A percentile compares a stretch with the other conserved stretches of the same genome.
Evolutionary conservation across 2,329 filamentous ascomycete species (phyloP).

Genomic region (Xylaria hypoxylon): DNA sequence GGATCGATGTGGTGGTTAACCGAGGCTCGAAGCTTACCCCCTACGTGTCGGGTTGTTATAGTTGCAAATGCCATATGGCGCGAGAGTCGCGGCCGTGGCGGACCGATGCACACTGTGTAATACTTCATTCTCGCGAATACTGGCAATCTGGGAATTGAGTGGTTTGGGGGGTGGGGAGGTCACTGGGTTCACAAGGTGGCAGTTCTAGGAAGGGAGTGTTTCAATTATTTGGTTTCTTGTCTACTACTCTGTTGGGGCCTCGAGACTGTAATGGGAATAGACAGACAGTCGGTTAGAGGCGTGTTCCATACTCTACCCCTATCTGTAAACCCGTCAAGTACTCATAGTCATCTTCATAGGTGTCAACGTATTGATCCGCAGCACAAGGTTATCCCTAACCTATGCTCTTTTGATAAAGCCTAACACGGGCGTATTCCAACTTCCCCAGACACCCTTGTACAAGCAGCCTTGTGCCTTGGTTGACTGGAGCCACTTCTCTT

Average conservation of each 20-base stretch:
- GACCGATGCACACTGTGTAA: constrained; percentile 4
- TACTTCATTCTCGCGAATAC: constrained; percentile 11
- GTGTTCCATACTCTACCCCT: constrained; percentile 37
- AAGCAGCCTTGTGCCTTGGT: constrained; percentile 20
- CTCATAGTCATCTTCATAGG: constrained; percentile 19
- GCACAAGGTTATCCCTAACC: constrained; percentile 20
- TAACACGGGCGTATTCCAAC: constrained; percentile 27
- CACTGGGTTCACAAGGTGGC: constrained; percentile 8
- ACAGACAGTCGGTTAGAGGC: constrained; percentile 30
- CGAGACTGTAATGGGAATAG: constrained; percentile 19
- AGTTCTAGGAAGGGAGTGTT: constrained; percentile 16
- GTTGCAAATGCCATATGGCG: constrained; percentile 7
- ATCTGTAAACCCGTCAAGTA: constrained; percentile 14
- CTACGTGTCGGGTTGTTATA: constrained; percentile 30
- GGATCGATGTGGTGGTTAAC: constrained; percentile 14
- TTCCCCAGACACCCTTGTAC: constrained; percentile 10
- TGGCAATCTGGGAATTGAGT: not conserved
- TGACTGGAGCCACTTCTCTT: constrained; percentile 20
- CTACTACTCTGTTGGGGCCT: constrained; percentile 26
- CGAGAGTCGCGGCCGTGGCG: constrained; percentile 3
- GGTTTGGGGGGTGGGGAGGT: not conserved
- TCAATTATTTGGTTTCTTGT: constrained; percentile 30
- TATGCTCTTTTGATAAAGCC: constrained; percentile 19
- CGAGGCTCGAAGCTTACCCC: constrained; percentile 8
- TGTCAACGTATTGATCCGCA: constrained; percentile 32